Conservation (phyloP, 1,284 basidiomycete species). For the Pisolithus thermaeus region DNA sequence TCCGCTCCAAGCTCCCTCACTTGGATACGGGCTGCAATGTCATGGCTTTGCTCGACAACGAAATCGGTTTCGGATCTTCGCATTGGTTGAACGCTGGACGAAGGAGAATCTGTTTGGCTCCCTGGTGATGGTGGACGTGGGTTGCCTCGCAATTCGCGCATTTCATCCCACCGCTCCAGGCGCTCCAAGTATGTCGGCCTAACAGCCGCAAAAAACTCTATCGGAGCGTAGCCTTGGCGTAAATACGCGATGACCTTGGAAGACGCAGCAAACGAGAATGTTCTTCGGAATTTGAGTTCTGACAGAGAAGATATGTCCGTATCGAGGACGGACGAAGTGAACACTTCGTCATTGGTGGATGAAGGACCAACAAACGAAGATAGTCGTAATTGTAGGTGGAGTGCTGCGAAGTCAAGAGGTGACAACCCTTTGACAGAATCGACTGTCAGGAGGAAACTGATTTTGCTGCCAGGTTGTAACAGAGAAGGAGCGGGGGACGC, state of each 20-base stretch:
- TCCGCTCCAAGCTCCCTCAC: constrained; percentile 83
- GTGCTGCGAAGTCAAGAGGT: constrained; percentile 76
- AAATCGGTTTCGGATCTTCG: constrained; percentile 90
- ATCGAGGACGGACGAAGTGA: constrained; percentile 70
- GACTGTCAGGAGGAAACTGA: constrained; percentile 77
- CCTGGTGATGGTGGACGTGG: constrained; percentile 28
- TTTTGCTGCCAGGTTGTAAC: constrained; percentile 66
- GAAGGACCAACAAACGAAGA: constrained; percentile 75
- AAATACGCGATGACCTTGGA: constrained; percentile 72
- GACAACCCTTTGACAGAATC: constrained; percentile 86
- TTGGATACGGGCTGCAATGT: constrained; percentile 82
- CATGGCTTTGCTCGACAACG: constrained; percentile 83
- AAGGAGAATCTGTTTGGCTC: constrained; percentile 28
- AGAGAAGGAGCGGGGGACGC: constrained; percentile 62
- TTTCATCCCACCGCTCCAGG: constrained; percentile 87
- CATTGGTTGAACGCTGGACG: constrained; percentile 61
- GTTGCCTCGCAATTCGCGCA: constrained; percentile 61
- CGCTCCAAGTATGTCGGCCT: constrained; percentile 80
- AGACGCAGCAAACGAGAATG: constrained; percentile 73
- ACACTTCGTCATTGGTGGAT: constrained; percentile 73
- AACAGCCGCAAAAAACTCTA: constrained; percentile 85
- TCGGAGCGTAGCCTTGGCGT: constrained; percentile 68
- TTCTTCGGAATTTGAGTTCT: constrained; percentile 75
- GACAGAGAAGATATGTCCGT: constrained; percentile 67
- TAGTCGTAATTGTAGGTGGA: constrained; percentile 81